These are phyloP conservation scores for Podospora australis DNA, from an alignment of 495 filamentous ascomycete species.

Conservation along the genomic window DNA sequence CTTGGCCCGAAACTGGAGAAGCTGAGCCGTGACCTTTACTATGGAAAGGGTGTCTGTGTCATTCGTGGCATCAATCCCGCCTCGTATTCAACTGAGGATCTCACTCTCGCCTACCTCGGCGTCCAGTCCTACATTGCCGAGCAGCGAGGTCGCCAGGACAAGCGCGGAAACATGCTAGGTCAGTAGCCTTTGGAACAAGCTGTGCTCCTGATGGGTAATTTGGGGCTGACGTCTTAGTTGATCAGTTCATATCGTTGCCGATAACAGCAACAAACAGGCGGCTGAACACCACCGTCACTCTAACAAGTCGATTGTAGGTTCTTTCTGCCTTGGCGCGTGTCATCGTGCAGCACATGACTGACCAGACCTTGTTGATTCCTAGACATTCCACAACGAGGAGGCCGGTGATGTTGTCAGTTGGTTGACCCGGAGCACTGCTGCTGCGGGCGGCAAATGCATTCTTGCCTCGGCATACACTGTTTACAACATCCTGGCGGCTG, in stretches of 20 bases:
- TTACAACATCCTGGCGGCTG: constrained; percentile 59
- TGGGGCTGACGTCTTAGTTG: constrained; percentile 10
- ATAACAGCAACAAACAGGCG: constrained; percentile 37
- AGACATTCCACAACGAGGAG: constrained; percentile 71
- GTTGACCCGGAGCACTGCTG: constrained; percentile 49
- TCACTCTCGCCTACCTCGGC: constrained; percentile 50
- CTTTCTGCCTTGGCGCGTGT: neutral
- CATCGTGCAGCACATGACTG: neutral
- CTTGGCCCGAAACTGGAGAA: constrained; percentile 41
- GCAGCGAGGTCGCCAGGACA: constrained; percentile 51
- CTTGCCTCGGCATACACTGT: constrained; percentile 54
- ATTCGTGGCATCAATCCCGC: constrained; percentile 49
- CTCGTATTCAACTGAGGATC: constrained; percentile 46
- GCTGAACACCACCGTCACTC: constrained; percentile 47
- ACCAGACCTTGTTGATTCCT: neutral
- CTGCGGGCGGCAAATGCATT: constrained; percentile 52
- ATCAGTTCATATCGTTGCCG: constrained; percentile 47
- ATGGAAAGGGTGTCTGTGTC: constrained; percentile 49
- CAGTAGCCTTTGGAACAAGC: constrained; percentile 8
- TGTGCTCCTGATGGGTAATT: neutral
- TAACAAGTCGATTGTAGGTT: constrained; percentile 42
- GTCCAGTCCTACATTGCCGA: constrained; percentile 53
- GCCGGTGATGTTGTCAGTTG: constrained; percentile 62
- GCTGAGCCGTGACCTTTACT: constrained; percentile 41
- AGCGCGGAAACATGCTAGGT: constrained; percentile 54